Conservation (phyloP, 305 asterid species). For the Solanum chacoense region DNA sequence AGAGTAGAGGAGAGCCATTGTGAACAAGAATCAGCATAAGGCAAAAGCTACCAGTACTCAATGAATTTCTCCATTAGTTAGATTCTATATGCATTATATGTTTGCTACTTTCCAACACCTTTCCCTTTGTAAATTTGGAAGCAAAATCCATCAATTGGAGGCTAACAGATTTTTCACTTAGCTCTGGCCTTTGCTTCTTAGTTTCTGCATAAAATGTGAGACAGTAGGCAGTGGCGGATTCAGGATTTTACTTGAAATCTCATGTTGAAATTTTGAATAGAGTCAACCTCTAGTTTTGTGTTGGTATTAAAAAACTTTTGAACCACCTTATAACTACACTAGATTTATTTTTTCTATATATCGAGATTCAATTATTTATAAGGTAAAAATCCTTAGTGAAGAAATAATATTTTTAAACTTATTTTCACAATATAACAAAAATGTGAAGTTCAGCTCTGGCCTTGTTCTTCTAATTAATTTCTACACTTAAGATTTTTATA, state of each 20-base stretch:
- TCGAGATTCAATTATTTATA: not conserved
- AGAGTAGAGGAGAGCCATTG: not conserved
- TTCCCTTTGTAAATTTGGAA: not conserved
- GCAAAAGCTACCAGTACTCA: not conserved
- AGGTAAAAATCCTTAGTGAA: not conserved
- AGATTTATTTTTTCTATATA: not conserved
- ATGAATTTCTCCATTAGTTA: not conserved
- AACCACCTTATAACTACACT: not conserved
- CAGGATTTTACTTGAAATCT: not conserved
- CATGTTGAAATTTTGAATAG: not conserved
- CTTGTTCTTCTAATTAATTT: not conserved
- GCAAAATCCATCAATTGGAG: not conserved
- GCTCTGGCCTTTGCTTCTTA: not conserved
- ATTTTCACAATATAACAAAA: not conserved
- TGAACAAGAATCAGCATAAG: not conserved
- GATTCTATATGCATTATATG: not conserved
- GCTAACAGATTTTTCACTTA: not conserved
- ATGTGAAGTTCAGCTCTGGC: not conserved
- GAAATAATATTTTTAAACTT: not conserved
- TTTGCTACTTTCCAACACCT: not conserved
- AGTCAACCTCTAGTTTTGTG: not conserved
- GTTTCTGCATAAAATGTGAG: too few relatives aligned
- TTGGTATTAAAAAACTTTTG: not conserved
- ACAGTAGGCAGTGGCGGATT: not conserved
- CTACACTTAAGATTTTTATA: not conserved